phyloP scores from a whole-genome alignment of 306 rosid species.

The Inga leiocalycina region DNA sequence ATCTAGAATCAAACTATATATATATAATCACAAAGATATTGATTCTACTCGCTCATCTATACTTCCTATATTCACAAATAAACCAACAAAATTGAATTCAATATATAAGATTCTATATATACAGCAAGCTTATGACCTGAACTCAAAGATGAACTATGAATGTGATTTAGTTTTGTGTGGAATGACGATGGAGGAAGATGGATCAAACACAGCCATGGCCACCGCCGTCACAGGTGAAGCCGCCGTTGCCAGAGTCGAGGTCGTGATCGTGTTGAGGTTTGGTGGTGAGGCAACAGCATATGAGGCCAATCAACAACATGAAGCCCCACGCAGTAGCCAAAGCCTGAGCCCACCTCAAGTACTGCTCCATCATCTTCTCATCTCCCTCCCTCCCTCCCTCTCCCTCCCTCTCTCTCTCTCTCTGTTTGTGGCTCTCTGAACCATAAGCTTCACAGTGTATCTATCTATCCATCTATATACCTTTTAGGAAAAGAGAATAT shows the following conservation, averaged over 20 bases:
- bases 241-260: slow-evolving; percentile 25
- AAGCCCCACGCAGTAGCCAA: slow-evolving; percentile 58
- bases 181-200: not conserved
- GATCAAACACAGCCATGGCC: slow-evolving; percentile 52
- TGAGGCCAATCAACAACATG: slow-evolving; percentile 57
- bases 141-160: not conserved
- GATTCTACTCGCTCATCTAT: not conserved
- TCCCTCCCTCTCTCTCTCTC: not conserved
- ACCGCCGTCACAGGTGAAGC: slow-evolving; percentile 61
- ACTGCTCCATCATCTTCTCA: slow-evolving; percentile 36
- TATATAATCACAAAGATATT: not conserved
- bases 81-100: not conserved
- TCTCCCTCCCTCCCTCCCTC: not conserved
- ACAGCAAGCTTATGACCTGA: not conserved
- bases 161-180: not conserved
- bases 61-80: not conserved
- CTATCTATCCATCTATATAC: not conserved
- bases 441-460: not conserved
- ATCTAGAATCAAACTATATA: not conserved
- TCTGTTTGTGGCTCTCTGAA: not conserved
- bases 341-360: slow-evolving; percentile 55
- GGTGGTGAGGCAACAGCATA: slow-evolving; percentile 66
- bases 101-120: not conserved
- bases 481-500: slow-evolving; percentile 11
- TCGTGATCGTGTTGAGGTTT: slow-evolving; percentile 43